A percentile compares a stretch with the other conserved stretches of the same genome.
phyloP scores from a whole-genome alignment of 2,329 filamentous ascomycete species.

The Colletotrichum godetiae region DNA sequence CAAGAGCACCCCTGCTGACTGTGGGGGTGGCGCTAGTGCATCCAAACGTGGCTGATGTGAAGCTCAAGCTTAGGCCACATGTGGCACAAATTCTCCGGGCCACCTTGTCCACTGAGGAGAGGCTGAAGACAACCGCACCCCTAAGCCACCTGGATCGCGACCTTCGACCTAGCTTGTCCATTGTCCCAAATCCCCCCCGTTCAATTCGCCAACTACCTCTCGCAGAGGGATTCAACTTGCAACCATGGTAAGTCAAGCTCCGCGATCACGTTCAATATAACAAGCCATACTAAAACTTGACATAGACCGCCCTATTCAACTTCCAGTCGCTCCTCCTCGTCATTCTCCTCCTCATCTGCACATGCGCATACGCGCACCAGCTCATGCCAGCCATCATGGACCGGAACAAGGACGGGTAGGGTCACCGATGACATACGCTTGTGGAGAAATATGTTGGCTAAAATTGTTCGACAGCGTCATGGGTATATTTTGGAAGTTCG shows the following conservation, averaged over 20 bases:
- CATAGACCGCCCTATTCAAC: constrained; percentile 95
- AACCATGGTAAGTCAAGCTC: constrained; percentile 40
- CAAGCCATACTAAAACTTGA: constrained; percentile 16
- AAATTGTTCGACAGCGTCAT: constrained; percentile 65
- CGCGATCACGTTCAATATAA: neutral
- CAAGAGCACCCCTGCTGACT: neutral
- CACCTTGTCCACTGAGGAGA: constrained; percentile 33
- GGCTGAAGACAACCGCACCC: constrained; percentile 15
- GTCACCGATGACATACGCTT: neutral
- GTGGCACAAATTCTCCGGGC: constrained; percentile 23
- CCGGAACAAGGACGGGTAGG: constrained; percentile 89
- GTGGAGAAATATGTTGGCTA: constrained; percentile 27
- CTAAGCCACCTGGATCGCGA: constrained; percentile 20
- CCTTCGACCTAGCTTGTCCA: constrained; percentile 12
- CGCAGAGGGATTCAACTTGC: constrained; percentile 23
- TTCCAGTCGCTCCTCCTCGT: constrained; percentile 97
- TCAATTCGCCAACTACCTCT: constrained; percentile 15
- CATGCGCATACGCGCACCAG: constrained; percentile 91
- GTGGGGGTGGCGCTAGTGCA: constrained; percentile 10
- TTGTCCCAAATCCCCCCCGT: constrained; percentile 1
- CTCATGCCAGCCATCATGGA: constrained; percentile 92
- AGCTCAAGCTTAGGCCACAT: constrained; percentile 16
- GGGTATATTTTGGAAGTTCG: constrained; percentile 96
- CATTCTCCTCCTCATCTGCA: constrained; percentile 94
- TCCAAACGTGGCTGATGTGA: constrained; percentile 1